Conservation (phyloP, 73 alveolate species). For the Paramecium sexaurelia region DNA sequence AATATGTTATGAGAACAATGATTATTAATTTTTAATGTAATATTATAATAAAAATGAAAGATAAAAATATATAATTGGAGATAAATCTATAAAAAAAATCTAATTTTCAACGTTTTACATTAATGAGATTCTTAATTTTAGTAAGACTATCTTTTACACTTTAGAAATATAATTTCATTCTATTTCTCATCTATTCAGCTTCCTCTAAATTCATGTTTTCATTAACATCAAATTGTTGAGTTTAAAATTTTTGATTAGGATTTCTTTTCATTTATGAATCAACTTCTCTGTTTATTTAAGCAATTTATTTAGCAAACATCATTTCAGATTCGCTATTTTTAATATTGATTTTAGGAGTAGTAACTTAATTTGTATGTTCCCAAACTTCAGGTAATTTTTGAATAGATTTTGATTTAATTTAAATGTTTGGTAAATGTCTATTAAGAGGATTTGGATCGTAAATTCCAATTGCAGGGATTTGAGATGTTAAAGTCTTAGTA, state of each 20-base stretch:
- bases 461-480: slow-evolving; percentile 41
- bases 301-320: slow-evolving; percentile 32
- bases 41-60: too few relatives aligned
- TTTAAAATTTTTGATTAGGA: not conserved
- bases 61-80: not conserved
- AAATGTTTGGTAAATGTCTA: slow-evolving; percentile 36
- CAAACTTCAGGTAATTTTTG: not conserved
- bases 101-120: slow-evolving; percentile 7
- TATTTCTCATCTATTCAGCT: slow-evolving; percentile 45
- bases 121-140: slow-evolving; percentile 18
- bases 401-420: slow-evolving; percentile 12
- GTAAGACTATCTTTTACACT: slow-evolving; percentile 34
- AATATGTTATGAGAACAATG: too few relatives aligned
- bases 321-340: slow-evolving; percentile 16
- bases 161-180: slow-evolving; percentile 42
- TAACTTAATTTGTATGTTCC: not conserved
- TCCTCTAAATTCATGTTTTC: slow-evolving; percentile 26
- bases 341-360: not conserved
- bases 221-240: not conserved
- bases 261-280: slow-evolving; percentile 35
- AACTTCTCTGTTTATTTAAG: slow-evolving; percentile 48
- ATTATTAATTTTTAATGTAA: not conserved
- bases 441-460: slow-evolving; percentile 1
- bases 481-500: not conserved
- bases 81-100: not conserved